Conservation (phyloP, 495 filamentous ascomycete species). For the Podospora conica region DNA sequence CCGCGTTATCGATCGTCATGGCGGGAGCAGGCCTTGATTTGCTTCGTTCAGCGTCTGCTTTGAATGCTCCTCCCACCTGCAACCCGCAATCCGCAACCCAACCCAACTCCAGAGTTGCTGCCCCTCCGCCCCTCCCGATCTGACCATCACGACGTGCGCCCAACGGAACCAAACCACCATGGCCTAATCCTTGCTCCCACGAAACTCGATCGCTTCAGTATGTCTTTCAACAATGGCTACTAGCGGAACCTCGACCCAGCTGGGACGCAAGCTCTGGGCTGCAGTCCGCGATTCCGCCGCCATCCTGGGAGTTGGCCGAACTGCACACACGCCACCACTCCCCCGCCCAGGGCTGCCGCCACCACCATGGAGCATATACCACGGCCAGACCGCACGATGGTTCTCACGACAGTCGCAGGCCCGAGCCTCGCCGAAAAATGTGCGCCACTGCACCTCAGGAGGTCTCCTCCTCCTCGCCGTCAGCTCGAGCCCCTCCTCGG, state of each 20-base stretch:
- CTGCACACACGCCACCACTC: slow-evolving; percentile 20
- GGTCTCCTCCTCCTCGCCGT: slow-evolving; percentile 37
- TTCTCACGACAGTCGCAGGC: slow-evolving; percentile 13
- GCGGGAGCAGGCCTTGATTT: slow-evolving; percentile 10
- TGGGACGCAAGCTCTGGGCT: slow-evolving; percentile 40
- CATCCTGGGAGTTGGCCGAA: slow-evolving; percentile 27
- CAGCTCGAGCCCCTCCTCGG: slow-evolving; percentile 33
- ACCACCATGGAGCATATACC: slow-evolving; percentile 5
- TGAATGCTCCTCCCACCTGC: slow-evolving; percentile 1
- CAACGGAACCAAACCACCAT: slow-evolving; percentile 11
- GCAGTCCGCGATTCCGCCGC: slow-evolving; percentile 37
- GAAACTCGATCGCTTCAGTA: slow-evolving; percentile 19
- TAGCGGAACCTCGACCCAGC: slow-evolving; percentile 40
- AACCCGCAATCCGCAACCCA: background rate
- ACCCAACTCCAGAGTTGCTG: background rate
- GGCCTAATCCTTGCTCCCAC: slow-evolving; percentile 16
- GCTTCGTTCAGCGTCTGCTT: slow-evolving; percentile 9
- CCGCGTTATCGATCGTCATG: slow-evolving; percentile 20
- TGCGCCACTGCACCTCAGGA: slow-evolving; percentile 38
- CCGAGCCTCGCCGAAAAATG: slow-evolving; percentile 24
- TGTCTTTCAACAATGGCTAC: slow-evolving; percentile 42
- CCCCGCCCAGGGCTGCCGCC: slow-evolving; percentile 13
- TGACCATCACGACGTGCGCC: background rate
- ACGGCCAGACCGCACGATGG: slow-evolving; percentile 15
- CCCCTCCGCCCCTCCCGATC: background rate